Evolutionary conservation across 2,329 filamentous ascomycete genomes (phyloP).

Genomic region (Trichoderma breve): DNA sequence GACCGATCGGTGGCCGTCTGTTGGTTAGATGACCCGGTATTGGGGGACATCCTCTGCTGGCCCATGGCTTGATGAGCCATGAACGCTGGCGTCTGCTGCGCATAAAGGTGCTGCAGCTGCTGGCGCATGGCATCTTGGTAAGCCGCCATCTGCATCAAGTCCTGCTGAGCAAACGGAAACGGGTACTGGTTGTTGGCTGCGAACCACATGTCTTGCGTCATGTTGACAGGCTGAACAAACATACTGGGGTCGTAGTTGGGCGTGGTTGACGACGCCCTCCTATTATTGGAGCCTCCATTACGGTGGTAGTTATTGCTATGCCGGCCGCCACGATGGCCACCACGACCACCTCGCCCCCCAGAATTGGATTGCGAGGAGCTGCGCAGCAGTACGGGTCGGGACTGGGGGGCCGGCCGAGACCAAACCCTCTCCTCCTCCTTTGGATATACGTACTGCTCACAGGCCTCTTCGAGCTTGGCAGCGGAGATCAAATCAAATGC

Average conservation of each 20-base stretch:
- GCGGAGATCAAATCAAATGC: conserved; percentile 81
- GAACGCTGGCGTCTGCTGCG: conserved; percentile 34
- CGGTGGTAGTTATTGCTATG: conserved; percentile 41
- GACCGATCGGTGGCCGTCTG: conserved; percentile 46
- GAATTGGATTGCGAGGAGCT: conserved; percentile 60
- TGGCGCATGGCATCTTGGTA: conserved; percentile 38
- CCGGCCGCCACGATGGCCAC: conserved; percentile 48
- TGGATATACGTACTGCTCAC: conserved; percentile 84
- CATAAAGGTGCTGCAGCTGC: conserved; percentile 36
- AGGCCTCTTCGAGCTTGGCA: conserved; percentile 77
- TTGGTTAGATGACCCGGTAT: conserved; percentile 28
- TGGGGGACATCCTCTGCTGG: conserved; percentile 35
- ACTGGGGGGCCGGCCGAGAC: conserved; percentile 53
- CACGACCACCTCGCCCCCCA: conserved; percentile 47
- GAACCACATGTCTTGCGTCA: conserved; percentile 53
- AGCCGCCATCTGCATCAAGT: conserved; percentile 44
- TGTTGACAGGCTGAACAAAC: conserved; percentile 44
- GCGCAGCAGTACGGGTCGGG: conserved; percentile 56
- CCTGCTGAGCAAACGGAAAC: conserved; percentile 42
- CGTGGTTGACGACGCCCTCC: conserved; percentile 54
- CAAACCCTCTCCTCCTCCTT: conserved; percentile 70
- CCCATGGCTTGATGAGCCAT: conserved; percentile 37
- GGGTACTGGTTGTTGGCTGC: conserved; percentile 44
- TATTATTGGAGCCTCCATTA: conserved; percentile 44
- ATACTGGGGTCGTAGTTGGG: conserved; percentile 50